phyloP scores from a whole-genome alignment of 176 grass and related monocot species.

The Triticum urartu region DNA sequence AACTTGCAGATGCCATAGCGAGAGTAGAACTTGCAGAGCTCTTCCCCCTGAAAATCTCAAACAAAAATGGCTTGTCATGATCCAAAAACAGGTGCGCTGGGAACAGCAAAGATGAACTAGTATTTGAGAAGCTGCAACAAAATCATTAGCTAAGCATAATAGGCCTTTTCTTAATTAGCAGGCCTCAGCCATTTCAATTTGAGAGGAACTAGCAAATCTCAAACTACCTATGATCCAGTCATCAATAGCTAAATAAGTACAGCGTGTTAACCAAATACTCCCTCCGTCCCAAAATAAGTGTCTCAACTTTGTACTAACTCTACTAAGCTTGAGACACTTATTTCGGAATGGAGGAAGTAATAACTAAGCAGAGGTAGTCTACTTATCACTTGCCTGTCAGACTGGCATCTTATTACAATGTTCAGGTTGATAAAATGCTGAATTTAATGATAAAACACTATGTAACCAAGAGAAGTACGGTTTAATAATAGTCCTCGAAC shows the following conservation, averaged over 20 bases:
- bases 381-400: neutral
- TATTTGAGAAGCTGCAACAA: neutral
- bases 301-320: too few relatives aligned
- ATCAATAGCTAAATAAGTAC: neutral
- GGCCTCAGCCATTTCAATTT: neutral
- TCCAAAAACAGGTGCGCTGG: neutral
- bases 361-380: neutral
- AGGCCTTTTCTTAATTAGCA: too few relatives aligned
- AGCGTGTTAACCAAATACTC: neutral
- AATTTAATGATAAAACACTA: neutral
- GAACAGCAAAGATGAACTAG: neutral
- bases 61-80: neutral
- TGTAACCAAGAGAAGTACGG: neutral
- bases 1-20: conserved; percentile 99
- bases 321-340: too few relatives aligned
- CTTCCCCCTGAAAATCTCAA: conserved; percentile 68
- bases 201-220: neutral
- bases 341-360: neutral
- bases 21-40: conserved; percentile 92
- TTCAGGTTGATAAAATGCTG: neutral
- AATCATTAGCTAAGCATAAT: neutral
- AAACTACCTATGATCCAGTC: neutral
- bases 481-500: neutral
- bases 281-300: too few relatives aligned
- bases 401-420: neutral